A percentile compares a stretch with the other conserved stretches of the same genome.
Evolutionary conservation across 768 basidiomycete species (phyloP).

Genomic region (Tulasnella sp.): DNA sequence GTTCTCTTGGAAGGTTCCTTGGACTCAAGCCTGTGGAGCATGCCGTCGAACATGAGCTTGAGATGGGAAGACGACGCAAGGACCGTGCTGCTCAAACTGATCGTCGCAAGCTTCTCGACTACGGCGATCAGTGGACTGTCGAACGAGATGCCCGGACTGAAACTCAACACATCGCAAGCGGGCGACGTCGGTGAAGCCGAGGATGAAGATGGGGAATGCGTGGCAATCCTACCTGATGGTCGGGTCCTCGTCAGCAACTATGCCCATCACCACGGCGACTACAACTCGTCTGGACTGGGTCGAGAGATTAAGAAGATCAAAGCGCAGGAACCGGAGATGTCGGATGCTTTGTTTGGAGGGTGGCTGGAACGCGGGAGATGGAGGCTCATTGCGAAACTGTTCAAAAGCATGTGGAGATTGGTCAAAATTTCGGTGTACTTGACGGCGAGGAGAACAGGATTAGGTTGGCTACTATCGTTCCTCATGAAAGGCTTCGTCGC

Average conservation of each 20-base stretch:
- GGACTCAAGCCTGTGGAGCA: background rate
- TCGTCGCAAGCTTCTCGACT: background rate
- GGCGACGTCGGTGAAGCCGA: background rate
- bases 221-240: background rate
- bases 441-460: background rate
- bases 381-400: background rate
- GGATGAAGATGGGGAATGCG: background rate
- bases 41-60: conserved; percentile 1
- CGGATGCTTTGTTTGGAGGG: conserved; percentile 1
- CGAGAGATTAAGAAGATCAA: conserved; percentile 7
- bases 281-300: background rate
- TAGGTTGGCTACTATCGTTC: background rate
- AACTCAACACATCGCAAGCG: background rate
- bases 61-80: background rate
- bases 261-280: background rate
- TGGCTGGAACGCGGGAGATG: background rate
- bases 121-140: background rate
- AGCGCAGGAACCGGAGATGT: background rate
- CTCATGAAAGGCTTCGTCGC: background rate
- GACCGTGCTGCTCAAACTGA: background rate
- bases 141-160: background rate
- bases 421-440: background rate
- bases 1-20: background rate
- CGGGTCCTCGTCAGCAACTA: background rate
- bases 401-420: background rate